Conservation (phyloP, 805 yeast genomes). For the Candida stauntonica region DNA sequence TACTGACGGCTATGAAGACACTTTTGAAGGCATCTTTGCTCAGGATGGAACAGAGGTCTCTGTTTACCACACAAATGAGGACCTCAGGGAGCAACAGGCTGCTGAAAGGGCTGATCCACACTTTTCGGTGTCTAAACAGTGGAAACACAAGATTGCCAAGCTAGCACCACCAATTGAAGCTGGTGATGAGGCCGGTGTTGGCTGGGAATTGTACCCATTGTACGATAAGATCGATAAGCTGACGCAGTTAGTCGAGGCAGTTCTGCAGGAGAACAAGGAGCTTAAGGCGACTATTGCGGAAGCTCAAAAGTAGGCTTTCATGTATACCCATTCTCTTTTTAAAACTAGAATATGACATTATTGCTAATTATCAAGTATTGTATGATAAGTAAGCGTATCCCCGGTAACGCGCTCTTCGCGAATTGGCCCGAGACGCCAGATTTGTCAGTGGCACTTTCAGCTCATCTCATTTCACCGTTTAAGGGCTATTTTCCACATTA, state of each 20-base stretch:
- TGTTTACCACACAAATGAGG: constrained; percentile 32
- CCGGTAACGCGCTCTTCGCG: too few species aligned
- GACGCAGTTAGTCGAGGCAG: constrained; percentile 20
- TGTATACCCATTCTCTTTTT: too few species aligned
- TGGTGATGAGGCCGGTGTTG: constrained; percentile 51
- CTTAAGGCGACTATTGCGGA: constrained; percentile 2
- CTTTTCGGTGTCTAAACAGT: constrained; percentile 49
- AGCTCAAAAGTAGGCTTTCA: not conserved
- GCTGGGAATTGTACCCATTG: constrained; percentile 60
- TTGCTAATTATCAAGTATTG: too few species aligned
- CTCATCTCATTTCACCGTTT: too few species aligned
- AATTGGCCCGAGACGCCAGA: not conserved
- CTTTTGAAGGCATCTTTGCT: constrained; percentile 29
- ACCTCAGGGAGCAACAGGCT: constrained; percentile 45
- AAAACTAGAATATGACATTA: too few species aligned
- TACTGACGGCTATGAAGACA: constrained; percentile 61
- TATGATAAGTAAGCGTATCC: too few species aligned
- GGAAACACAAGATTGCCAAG: constrained; percentile 46
- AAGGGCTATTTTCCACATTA: too few species aligned
- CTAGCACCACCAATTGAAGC: constrained; percentile 56
- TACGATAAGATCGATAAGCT: constrained; percentile 44
- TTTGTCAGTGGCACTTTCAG: not conserved
- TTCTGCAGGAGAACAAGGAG: constrained; percentile 19
- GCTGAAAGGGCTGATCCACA: constrained; percentile 71
- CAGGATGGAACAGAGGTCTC: constrained; percentile 24